phyloP scores from a whole-genome alignment of 1,284 basidiomycete species.

The Athelia sp. region DNA sequence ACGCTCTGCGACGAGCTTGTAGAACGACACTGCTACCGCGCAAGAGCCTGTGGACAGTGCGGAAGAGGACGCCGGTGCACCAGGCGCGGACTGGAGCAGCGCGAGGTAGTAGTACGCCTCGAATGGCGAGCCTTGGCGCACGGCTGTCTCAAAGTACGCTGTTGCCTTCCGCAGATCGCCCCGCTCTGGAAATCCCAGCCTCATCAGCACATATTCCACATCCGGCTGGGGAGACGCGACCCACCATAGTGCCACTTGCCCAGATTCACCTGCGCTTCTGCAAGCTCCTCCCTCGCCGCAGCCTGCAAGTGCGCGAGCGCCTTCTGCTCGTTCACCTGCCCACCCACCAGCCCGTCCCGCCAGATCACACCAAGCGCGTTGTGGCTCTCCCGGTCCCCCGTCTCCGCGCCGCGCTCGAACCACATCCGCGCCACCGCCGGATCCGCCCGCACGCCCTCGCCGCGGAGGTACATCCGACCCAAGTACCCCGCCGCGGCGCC shows the following conservation, averaged over 20 bases:
- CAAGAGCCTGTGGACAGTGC: conserved; percentile 63
- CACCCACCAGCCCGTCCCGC: conserved; percentile 78
- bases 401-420: conserved; percentile 85
- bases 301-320: conserved; percentile 67
- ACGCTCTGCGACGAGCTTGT: conserved; percentile 85
- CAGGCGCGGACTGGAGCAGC: conserved; percentile 70
- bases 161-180: conserved; percentile 63
- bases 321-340: conserved; percentile 63
- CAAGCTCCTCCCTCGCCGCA: conserved; percentile 82
- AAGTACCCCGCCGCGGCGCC: conserved; percentile 81
- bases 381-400: conserved; percentile 81
- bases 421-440: conserved; percentile 81
- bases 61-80: conserved; percentile 35
- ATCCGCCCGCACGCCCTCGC: conserved; percentile 87
- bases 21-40: conserved; percentile 83
- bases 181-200: too few relatives aligned
- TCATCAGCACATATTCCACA: too few relatives aligned
- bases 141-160: conserved; percentile 76
- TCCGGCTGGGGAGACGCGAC: conserved; percentile 25
- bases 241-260: conserved; percentile 81
- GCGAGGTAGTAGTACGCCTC: conserved; percentile 93
- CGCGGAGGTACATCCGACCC: conserved; percentile 91
- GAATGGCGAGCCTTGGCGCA: conserved; percentile 83
- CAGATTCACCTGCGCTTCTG: conserved; percentile 88
- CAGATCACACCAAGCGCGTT: conserved; percentile 91